phyloP scores from a whole-genome alignment of 352 stramenopile species.

The Phytophthora sansomeana region DNA sequence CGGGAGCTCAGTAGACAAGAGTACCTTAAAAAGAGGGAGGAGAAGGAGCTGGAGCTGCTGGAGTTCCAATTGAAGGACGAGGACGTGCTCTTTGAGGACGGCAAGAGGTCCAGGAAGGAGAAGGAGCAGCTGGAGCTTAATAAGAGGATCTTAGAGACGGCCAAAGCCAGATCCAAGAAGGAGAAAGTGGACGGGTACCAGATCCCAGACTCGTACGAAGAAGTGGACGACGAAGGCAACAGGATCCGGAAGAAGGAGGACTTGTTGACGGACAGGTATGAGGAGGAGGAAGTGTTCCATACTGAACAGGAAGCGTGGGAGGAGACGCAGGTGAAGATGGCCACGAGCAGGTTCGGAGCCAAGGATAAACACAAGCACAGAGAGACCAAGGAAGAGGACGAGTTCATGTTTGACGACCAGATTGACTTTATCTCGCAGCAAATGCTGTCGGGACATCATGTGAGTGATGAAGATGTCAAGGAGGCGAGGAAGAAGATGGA shows the following conservation, averaged over 20 bases:
- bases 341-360: slow-evolving; percentile 59
- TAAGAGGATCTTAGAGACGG: slow-evolving; percentile 92
- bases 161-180: slow-evolving; percentile 59
- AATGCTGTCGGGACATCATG: slow-evolving; percentile 85
- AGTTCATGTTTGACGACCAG: slow-evolving; percentile 98
- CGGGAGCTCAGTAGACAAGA: slow-evolving; percentile 94
- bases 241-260: slow-evolving; percentile 92
- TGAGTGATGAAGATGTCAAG: slow-evolving; percentile 84
- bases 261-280: slow-evolving; percentile 95
- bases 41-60: slow-evolving; percentile 97
- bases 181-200: slow-evolving; percentile 91
- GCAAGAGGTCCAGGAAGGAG: slow-evolving; percentile 75
- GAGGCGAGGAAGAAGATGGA: slow-evolving; percentile 78
- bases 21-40: slow-evolving; percentile 98
- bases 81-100: slow-evolving; percentile 82
- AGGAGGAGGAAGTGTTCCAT: slow-evolving; percentile 92
- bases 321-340: slow-evolving; percentile 95
- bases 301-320: slow-evolving; percentile 99
- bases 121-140: slow-evolving; percentile 86
- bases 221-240: slow-evolving; percentile 90
- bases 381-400: slow-evolving; percentile 88
- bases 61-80: slow-evolving; percentile 86
- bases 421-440: slow-evolving; percentile 99
- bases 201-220: slow-evolving; percentile 96
- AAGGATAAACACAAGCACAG: slow-evolving; percentile 67